A percentile compares a stretch with the other conserved stretches of the same genome.
Conservation (phyloP, 495 filamentous ascomycete species). For the Trichocladium antarcticum region DNA sequence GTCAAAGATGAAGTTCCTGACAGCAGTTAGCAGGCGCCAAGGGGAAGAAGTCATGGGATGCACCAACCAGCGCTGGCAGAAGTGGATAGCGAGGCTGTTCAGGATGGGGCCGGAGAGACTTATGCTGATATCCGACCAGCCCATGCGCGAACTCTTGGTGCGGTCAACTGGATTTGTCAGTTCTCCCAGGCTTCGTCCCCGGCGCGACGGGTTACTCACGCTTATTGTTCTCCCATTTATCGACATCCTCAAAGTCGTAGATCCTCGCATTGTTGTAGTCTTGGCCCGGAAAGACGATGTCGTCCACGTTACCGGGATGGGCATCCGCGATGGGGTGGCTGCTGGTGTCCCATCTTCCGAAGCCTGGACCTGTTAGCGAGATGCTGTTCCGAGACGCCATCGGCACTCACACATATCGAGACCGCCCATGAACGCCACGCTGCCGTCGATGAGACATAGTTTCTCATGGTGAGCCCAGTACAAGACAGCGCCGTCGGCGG, state of each 20-base stretch:
- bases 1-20: conserved; percentile 71
- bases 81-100: conserved; percentile 65
- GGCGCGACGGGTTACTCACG: conserved; percentile 21
- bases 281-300: conserved; percentile 77
- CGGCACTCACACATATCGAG: conserved; percentile 48
- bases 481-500: conserved; percentile 64
- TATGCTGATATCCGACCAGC: conserved; percentile 83
- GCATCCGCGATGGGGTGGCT: conserved; percentile 75
- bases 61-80: conserved; percentile 65
- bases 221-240: conserved; percentile 77
- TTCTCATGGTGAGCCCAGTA: conserved; percentile 98
- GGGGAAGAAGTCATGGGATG: neutral
- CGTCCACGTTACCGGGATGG: conserved; percentile 64
- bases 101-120: conserved; percentile 72
- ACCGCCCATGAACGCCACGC: conserved; percentile 83
- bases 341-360: conserved; percentile 53
- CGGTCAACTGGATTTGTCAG: conserved; percentile 49
- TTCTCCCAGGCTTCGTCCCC: neutral
- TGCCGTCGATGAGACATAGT: conserved; percentile 70
- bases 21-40: neutral
- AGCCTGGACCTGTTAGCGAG: conserved; percentile 31
- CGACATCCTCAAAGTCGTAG: conserved; percentile 77
- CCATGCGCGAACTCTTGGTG: conserved; percentile 73
- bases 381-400: neutral
- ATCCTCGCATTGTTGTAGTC: conserved; percentile 90